Evolutionary conservation across 768 basidiomycete species (phyloP).

Genomic region (Suillus subalutaceus): DNA sequence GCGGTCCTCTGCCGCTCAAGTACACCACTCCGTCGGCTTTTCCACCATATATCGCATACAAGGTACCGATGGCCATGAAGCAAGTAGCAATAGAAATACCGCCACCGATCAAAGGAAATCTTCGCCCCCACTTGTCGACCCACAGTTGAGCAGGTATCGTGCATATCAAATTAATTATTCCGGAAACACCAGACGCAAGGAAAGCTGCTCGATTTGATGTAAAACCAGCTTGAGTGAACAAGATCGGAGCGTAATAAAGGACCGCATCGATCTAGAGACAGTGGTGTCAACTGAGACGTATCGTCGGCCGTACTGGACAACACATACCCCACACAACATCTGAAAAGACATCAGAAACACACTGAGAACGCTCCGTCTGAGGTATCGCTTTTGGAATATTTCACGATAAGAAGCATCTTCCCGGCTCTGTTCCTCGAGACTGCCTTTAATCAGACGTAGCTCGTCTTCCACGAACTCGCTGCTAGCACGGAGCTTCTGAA

Average conservation of each 20-base stretch:
- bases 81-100: conserved; percentile 41
- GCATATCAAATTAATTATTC: conserved; percentile 43
- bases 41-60: conserved; percentile 46
- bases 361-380: conserved; percentile 41
- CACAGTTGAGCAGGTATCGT: conserved; percentile 42
- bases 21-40: conserved; percentile 26
- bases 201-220: conserved; percentile 48
- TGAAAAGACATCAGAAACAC: conserved; percentile 48
- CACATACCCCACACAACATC: conserved; percentile 37
- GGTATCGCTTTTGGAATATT: conserved; percentile 32
- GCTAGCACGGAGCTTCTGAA: conserved; percentile 22
- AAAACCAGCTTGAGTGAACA: conserved; percentile 56
- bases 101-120: conserved; percentile 43
- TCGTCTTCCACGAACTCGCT: conserved; percentile 24
- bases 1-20: conserved; percentile 23
- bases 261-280: conserved; percentile 30
- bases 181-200: conserved; percentile 53
- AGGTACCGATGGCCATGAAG: conserved; percentile 45
- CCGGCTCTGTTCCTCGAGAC: conserved; percentile 25
- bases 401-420: conserved; percentile 28
- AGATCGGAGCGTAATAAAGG: conserved; percentile 45
- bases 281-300: not conserved
- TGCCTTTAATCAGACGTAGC: conserved; percentile 20
- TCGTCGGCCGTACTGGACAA: not conserved
- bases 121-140: conserved; percentile 43